Base-by-base conservation (phyloP, 441 rosid genomes). In the Raphanus hybrid region DNA sequence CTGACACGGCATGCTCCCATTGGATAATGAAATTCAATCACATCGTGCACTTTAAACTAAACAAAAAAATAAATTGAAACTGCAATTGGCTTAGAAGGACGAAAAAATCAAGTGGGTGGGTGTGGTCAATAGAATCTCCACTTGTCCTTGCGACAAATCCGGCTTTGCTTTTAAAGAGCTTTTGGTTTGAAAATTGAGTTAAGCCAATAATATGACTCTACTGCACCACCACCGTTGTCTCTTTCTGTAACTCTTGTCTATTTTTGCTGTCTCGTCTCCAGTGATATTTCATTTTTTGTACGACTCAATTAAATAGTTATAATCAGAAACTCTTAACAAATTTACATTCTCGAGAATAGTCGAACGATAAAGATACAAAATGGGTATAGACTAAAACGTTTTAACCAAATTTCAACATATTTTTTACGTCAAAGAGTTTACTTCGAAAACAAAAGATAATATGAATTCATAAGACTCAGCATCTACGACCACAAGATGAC, bases 111-210 rank as follows among this genome's bases (percentile, higher is more conserved):
- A 74, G 78, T 73, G 71, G 67, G 39, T 72, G 69, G 64, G 66
- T 78, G 75, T 73, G 82, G 82, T 78, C 82, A 74, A 73, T 74
- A 69, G 82, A 74, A 78, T 73, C 75, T 73, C 82, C 82, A 78
- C 82, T 73, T 78, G 82, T 78, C 69, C 61, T 9, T 48, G 29
- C 29, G 81, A 78, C 70, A 78, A 73, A 68, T 29, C 27, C 20
- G 70, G 32, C 62, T 62, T 78, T 73, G 74, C 75, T 78, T 78
- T 78, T 54, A n/a, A 59, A 54, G 82, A 73, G 78, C 75, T 78
- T 78, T 78, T 78, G 61, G 82, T 78, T 78, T 78, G 75, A 73
- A 78, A 78, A 63, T 67, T 37, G 81, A 73, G 77, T 54, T 73
- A 68, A 67, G 66, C 70, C 74, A 78, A 78, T 68, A 68, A 73